Evolutionary conservation across 2,329 filamentous ascomycete species (phyloP), one percentile per base, ranked within the genome.

Genomic region (Aspergillus proliferans): DNA sequence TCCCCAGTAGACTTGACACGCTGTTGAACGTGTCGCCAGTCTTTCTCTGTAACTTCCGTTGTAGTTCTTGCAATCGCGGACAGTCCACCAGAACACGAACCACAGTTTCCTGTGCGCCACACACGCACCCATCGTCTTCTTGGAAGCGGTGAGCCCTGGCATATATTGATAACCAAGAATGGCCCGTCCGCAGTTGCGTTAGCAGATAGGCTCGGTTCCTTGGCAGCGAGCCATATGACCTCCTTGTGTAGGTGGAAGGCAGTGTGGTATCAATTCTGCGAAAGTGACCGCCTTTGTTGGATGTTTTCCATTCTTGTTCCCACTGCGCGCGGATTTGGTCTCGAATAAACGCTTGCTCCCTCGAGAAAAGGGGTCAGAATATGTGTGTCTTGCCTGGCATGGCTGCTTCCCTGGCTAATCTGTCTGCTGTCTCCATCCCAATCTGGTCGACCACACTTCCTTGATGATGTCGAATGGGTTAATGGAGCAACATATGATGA

Each of bases 111-210:
- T 15, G 15, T 15, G 15, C 15, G 15, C 15, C 15, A 15, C 15
- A 15, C 15, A 15, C 15, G 15, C 15, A 15, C 15, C 1, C 15
- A 15, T 38, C 46, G n/a, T 45, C 45, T 1, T 52, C 45, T 26
- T 19, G 18, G 43, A 49, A 53, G 41, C 38, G 24, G 30, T 44
- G 22, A 10, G 41, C 15, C 41, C 52, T 57, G 15, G 24, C 38
- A 41, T 55, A 46, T 22, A 47, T 49, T 46, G 53, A 49, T 33
- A 61, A 49, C 59, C 51, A 60, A 10, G 48, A 58, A 44, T 61
- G 52, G 40, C 56, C 51, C 0, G 54, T 60, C 15, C 51, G 52
- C 6, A 61, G 47, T 43, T 61, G 54, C 2, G 47, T 52, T 9
- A 57, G 48, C 9, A 58, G 43, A 43, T 57, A 61, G 15, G 15